These are phyloP conservation scores for Neurospora tetraspora DNA, from an alignment of 495 filamentous ascomycete species.

Conservation along the genomic window DNA sequence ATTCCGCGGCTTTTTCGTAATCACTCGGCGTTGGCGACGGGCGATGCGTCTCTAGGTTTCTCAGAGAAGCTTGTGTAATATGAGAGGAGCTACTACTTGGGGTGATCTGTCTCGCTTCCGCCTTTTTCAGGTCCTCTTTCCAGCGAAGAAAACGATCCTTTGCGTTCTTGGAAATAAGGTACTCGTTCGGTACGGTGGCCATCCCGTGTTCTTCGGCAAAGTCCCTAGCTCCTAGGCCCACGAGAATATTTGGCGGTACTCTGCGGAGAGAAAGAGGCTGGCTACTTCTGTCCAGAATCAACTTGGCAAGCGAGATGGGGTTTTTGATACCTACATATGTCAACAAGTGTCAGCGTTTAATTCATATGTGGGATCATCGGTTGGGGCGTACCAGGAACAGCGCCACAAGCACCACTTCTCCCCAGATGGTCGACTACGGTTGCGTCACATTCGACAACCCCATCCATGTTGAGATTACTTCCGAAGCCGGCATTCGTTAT, in stretches of 20 bases:
- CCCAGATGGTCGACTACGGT: constrained; percentile 84
- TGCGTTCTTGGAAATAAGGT: constrained; percentile 63
- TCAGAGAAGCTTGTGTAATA: constrained; percentile 1
- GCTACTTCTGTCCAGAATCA: constrained; percentile 66
- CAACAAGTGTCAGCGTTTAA: background rate
- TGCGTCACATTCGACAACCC: constrained; percentile 88
- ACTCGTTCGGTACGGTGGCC: constrained; percentile 56
- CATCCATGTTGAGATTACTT: constrained; percentile 87
- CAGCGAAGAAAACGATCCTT: constrained; percentile 65
- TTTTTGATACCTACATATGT: constrained; percentile 67
- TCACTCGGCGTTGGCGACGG: constrained; percentile 6
- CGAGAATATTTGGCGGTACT: constrained; percentile 86
- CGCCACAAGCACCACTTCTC: constrained; percentile 85
- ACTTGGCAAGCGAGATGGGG: constrained; percentile 76
- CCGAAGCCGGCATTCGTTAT: constrained; percentile 96
- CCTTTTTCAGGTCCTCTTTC: constrained; percentile 60
- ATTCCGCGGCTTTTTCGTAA: constrained; percentile 13
- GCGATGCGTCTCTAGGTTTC: background rate
- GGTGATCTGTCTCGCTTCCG: constrained; percentile 22
- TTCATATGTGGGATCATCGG: background rate
- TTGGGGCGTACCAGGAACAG: constrained; percentile 56
- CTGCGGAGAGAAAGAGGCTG: constrained; percentile 66
- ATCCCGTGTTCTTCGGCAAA: constrained; percentile 77
- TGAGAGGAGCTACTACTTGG: background rate
- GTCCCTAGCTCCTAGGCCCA: constrained; percentile 69